Evolutionary conservation across 441 rosid genomes (phyloP).

Genomic region (Kokia cookei): DNA sequence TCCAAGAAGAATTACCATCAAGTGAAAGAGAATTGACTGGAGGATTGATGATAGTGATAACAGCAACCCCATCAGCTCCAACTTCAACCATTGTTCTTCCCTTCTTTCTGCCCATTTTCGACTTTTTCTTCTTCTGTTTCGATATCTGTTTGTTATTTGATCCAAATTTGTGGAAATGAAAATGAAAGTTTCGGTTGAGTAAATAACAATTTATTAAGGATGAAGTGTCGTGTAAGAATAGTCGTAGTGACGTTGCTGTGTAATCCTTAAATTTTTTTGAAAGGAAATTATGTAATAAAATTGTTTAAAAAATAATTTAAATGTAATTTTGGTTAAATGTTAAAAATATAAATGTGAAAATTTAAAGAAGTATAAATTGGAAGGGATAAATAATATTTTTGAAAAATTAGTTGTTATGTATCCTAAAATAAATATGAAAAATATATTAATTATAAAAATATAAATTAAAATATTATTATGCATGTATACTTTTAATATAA

Average conservation of each 20-base stretch:
- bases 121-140: neutral
- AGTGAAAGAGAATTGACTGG: constrained; percentile 92
- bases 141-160: neutral
- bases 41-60: constrained; percentile 83
- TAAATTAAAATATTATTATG: no score
- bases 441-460: no score
- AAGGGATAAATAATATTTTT: no score
- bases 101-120: constrained; percentile 29
- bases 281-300: no score
- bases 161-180: neutral
- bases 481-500: no score
- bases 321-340: no score
- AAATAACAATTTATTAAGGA: neutral
- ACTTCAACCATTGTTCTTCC: constrained; percentile 75
- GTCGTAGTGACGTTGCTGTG: neutral
- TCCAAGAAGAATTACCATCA: constrained; percentile 46
- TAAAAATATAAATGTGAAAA: no score
- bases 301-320: no score
- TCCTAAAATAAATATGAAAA: no score
- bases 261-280: neutral
- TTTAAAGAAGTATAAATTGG: no score
- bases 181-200: neutral
- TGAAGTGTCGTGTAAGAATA: neutral
- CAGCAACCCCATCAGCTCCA: constrained; percentile 84
- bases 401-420: no score